Conservation (phyloP, 176 grass and related monocot species). For the Carex myosuroides region DNA sequence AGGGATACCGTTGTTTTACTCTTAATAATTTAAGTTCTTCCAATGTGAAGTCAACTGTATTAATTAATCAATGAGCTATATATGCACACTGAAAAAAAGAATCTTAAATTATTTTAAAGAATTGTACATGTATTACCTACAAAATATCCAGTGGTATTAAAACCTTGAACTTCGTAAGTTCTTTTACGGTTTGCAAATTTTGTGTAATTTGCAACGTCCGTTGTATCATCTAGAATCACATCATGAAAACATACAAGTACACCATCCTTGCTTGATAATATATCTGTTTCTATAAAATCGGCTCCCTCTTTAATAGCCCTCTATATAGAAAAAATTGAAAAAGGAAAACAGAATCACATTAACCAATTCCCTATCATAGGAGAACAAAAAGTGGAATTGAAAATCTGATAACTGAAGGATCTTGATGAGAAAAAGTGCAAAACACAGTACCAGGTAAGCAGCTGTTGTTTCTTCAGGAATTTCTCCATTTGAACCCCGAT, state of each 20-base stretch:
- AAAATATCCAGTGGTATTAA: conserved; percentile 69
- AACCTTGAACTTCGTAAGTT: conserved; percentile 89
- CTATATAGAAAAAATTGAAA: conserved; percentile 27
- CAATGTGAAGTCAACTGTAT: conserved; percentile 70
- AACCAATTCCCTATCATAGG: not conserved
- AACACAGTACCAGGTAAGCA: conserved; percentile 71
- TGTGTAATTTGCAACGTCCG: conserved; percentile 47
- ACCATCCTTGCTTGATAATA: conserved; percentile 86
- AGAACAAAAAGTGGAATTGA: not conserved
- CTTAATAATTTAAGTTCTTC: conserved; percentile 68
- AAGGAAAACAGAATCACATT: not conserved
- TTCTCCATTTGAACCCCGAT: conserved; percentile 90
- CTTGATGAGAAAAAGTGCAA: not conserved
- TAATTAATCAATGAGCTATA: not conserved
- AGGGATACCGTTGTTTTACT: conserved; percentile 57
- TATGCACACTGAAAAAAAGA: not conserved
- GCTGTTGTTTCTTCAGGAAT: conserved; percentile 89
- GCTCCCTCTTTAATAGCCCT: conserved; percentile 91
- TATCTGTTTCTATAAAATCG: conserved; percentile 96
- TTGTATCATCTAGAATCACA: conserved; percentile 77
- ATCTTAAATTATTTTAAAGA: not conserved
- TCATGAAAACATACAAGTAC: conserved; percentile 92
- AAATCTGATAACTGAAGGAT: not conserved
- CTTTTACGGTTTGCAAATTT: conserved; percentile 74
- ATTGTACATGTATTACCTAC: conserved; percentile 45